Evolutionary conservation across 2,329 filamentous ascomycete species (phyloP), one percentile per base, ranked within the genome.

Genomic region (Paecilomyces sp.): DNA sequence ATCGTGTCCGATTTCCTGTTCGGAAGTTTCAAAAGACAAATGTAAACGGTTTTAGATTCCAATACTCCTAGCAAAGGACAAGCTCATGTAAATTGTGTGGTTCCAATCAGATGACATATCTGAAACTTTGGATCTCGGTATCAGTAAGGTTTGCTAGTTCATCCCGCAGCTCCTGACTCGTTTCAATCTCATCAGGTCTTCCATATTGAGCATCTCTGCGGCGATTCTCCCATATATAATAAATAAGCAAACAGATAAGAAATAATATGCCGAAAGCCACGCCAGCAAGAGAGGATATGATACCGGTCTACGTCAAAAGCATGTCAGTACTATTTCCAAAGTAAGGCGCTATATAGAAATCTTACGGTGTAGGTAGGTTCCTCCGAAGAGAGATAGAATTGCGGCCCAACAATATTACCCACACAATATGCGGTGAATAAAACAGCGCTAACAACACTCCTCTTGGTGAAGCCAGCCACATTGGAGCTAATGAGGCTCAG

Each of bases 381-480:
- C 61, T 80, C 70, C 7, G 66, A 63, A 9, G 65, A 67, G 58
- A 75, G 74, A 63, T 80, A 80, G 0, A 77, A 70, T 63, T 80
- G 78, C 12, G 78, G 77, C 0, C 76, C 77, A 22, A 79, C 66
- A 25, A 80, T 76, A 59, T 79, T 80, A 5, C 76, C 77, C 8
- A 74, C 65, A 47, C 74, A 75, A 62, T 78, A 80, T 31, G 72
- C 68, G 22, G 79, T 69, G 47, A 80, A 75, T 8, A 75, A 71
- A 9, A 81, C 62, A 0, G 79, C 78, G 25, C 75, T 79, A 6
- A 77, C 73, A 0, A 78, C 79, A 12, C 77, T 76, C 57, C 78
- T 77, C 65, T 82, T 82, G 1, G 78, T 79, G 58, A 81, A 79
- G 0, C 79, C 79, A 3, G 75, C 79, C 7, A 79, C 69, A 61